Base-by-base conservation (phyloP, 1,139 yeast genomes). In the Komagataea norvegica region DNA sequence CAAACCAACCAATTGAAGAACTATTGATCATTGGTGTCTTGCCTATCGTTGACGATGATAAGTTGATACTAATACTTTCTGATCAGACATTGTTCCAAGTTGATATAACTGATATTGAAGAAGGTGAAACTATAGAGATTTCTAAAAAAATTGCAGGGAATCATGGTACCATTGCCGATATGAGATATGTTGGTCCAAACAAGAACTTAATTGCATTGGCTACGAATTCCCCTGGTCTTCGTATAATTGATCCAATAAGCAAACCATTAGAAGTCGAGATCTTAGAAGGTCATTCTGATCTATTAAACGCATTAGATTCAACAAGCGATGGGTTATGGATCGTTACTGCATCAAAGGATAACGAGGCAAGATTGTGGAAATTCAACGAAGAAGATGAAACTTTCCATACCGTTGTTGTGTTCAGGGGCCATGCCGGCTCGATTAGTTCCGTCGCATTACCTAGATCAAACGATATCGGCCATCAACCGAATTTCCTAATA, bases 151-250 rank as follows among this genome's bases (percentile, higher is more conserved):
- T 88, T 48, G 94, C 96, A 1, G 97, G 97, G 51, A 88, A 89
- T 59, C 96, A 91, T 60, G 97, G 96, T 44, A 93, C 93, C 25
- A 80, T 91, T 52, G 95, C 96, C 8, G 98, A 87, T 55, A 72
- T 87, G 61, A 73, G 77, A 47, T 81, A 79, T 54, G 83, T 80
- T 28, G 94, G 93, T 0, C 85, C 87, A 8, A 60, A 67, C 10
- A 60, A 64, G 30, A 60, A 72, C 29, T 54, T 60, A 23, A 59
- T 89, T 34, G 96, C 95, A 2, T 63, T 91, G 50, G 96, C 97
- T 2, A 89, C 98, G 10, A 91, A 91, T 60, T 84, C 97, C 1
- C 95, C 96, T n/a, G 79, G 93, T 3, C 66, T 91, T 37, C 70
- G 97, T 55, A 62, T 91, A 10, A 72, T 87, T 29, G 72, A 78